Percentiles rank a stretch among this genome's conserved stretches.
Evolutionary conservation across 371 early-diverging fungal species (phyloP).

Genomic region (Actinomortierella ambigua): DNA sequence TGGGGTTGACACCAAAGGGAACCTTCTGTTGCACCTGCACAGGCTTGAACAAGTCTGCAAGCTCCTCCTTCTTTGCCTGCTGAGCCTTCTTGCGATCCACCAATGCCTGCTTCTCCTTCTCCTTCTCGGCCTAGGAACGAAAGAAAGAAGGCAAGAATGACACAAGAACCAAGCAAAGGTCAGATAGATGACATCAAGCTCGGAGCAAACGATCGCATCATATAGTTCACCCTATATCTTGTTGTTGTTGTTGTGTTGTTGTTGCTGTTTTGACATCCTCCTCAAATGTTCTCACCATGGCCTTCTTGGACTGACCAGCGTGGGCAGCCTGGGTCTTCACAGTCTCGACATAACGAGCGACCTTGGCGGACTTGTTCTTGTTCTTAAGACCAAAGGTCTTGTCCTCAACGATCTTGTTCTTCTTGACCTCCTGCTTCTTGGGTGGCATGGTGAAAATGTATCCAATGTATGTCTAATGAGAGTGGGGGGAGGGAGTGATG

Average conservation of each 20-base stretch:
- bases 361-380: constrained; percentile 92
- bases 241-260: too few relatives aligned
- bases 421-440: constrained; percentile 73
- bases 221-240: neutral
- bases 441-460: constrained; percentile 72
- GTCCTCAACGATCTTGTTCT: constrained; percentile 91
- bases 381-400: constrained; percentile 99
- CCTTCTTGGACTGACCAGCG: constrained; percentile 65
- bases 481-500: too few relatives aligned
- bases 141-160: neutral
- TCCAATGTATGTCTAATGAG: too few relatives aligned
- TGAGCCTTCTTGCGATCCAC: constrained; percentile 67
- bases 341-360: constrained; percentile 88
- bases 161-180: neutral
- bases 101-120: constrained; percentile 50
- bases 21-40: constrained; percentile 92
- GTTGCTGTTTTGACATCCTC: too few relatives aligned
- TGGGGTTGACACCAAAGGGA: constrained; percentile 99
- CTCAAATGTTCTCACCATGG: constrained; percentile 40
- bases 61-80: constrained; percentile 78
- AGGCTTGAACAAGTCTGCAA: constrained; percentile 91
- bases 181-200: neutral
- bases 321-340: constrained; percentile 81
- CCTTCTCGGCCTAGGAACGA: constrained; percentile 53
- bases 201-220: neutral